phyloP scores from a whole-genome alignment of 495 filamentous ascomycete species.

The Corynascus novoguineensis region DNA sequence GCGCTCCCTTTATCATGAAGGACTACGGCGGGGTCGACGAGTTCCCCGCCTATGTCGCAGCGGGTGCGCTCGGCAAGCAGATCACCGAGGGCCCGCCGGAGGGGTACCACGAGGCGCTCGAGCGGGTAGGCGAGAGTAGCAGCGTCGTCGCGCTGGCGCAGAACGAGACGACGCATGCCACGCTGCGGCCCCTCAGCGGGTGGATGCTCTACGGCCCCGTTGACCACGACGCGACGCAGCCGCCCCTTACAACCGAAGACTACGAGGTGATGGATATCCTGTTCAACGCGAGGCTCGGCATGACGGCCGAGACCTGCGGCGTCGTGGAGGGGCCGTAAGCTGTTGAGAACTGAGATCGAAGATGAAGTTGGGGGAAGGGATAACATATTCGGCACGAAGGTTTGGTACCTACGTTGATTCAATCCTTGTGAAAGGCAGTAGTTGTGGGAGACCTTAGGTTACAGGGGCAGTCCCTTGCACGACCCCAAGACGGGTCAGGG shows the following conservation, averaged over 20 bases:
- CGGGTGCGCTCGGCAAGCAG: slow-evolving; percentile 27
- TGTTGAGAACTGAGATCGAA: background rate
- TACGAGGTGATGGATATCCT: slow-evolving; percentile 11
- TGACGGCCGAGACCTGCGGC: slow-evolving; percentile 9
- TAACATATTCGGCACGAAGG: no score
- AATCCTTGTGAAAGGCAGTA: no score
- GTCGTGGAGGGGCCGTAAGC: background rate
- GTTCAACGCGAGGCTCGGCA: background rate
- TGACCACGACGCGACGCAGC: slow-evolving; percentile 4
- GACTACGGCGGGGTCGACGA: slow-evolving; percentile 18
- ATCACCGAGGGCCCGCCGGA: slow-evolving; percentile 20
- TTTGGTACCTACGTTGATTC: background rate
- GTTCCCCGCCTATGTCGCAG: slow-evolving; percentile 24
- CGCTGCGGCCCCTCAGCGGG: slow-evolving; percentile 22
- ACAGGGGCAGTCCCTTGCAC: no score
- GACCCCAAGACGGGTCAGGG: no score
- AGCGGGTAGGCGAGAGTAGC: slow-evolving; percentile 14
- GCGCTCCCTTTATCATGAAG: slow-evolving; percentile 27
- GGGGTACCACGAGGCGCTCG: slow-evolving; percentile 22
- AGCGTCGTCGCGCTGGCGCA: slow-evolving; percentile 11
- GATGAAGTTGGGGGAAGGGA: no score
- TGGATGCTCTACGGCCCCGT: slow-evolving; percentile 31
- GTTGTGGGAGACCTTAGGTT: no score
- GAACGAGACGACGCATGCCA: slow-evolving; percentile 14
- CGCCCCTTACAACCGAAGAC: background rate